Evolutionary conservation across 1,139 yeast genomes (phyloP), one percentile per base, ranked within the genome.

Genomic region (Casaregolazyma suthepensis): DNA sequence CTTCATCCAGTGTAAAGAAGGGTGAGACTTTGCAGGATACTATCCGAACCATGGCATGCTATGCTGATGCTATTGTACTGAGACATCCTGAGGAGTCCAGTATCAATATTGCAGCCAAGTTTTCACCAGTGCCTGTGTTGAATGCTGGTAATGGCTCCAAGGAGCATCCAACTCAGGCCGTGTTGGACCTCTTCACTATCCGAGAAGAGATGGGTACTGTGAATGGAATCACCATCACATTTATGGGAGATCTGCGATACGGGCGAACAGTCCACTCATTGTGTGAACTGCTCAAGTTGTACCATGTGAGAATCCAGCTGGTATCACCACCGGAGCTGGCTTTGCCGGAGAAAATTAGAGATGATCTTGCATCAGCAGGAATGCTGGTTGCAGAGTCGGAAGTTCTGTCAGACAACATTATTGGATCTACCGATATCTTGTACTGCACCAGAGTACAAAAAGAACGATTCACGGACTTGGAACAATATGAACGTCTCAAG

Each of bases 191-290:
- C 73, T 94, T 93, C 80, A 94, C 99, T 54, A 94, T 94, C 65
- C 87, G 99, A 75, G 99, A 94, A 75, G 99, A 94, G 75, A 79
- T 94, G 62, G 99, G 99, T 70, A 89, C 98, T 56, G 98, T 94
- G 52, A 94, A 94, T 70, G 98, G 98, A 69, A 86, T 94, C 67
- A 90, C 96, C 47, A 94, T 94, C 61, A 94, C 99, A 7, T 94
- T 94, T 72, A 91, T 94, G 96, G 99, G 99, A 68, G 99, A 94
- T 71, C 81, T 94, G 80, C 89, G 89, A 72, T 88, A 89, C 68
- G 99, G 99, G 56, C 86, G 99, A 77, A 96, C 99, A 61, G 98
- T 94, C 51, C 99, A 94, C 75, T 93, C 99, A 15, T 81, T 94
- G 71, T 88, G 94, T 71, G 87, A 89, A 71, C 78, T 94, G 71